Percentiles rank a stretch among this genome's conserved stretches.
These are phyloP conservation scores for Cocos nucifera DNA, from an alignment of 176 grass and related monocot species.

Conservation along the genomic window DNA sequence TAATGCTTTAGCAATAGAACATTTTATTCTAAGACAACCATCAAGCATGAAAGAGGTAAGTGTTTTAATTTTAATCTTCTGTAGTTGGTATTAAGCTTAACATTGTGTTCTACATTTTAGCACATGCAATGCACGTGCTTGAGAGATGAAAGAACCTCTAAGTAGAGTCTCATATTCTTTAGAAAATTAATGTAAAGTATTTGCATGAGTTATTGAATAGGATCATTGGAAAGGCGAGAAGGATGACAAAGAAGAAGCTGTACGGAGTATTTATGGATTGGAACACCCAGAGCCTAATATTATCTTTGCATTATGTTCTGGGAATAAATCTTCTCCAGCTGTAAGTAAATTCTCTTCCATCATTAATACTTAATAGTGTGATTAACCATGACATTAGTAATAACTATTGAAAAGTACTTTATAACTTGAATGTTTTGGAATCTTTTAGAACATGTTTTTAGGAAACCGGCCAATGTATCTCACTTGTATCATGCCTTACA, in stretches of 20 bases:
- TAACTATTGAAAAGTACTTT: not conserved
- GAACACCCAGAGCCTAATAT: slow-evolving; percentile 57
- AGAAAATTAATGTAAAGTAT: too few relatives aligned
- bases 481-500: too few relatives aligned
- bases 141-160: too few relatives aligned
- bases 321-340: slow-evolving; percentile 77
- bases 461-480: too few relatives aligned
- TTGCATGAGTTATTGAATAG: slow-evolving; percentile 1
- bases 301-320: slow-evolving; percentile 70
- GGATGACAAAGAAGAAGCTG: slow-evolving; percentile 43
- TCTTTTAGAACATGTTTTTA: too few relatives aligned
- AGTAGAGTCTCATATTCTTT: too few relatives aligned
- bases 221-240: slow-evolving; percentile 39
- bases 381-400: not conserved
- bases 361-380: not conserved
- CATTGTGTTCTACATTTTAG: too few relatives aligned
- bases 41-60: slow-evolving; percentile 55
- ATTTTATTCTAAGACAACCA: slow-evolving; percentile 57
- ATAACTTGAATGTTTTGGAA: too few relatives aligned
- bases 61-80: not conserved
- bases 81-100: not conserved
- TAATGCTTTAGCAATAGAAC: slow-evolving; percentile 59
- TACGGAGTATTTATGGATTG: slow-evolving; percentile 39
- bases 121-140: too few relatives aligned
- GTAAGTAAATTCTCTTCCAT: slow-evolving; percentile 30